Conservation (phyloP, 495 filamentous ascomycete species). For the Tuber calosporum region DNA sequence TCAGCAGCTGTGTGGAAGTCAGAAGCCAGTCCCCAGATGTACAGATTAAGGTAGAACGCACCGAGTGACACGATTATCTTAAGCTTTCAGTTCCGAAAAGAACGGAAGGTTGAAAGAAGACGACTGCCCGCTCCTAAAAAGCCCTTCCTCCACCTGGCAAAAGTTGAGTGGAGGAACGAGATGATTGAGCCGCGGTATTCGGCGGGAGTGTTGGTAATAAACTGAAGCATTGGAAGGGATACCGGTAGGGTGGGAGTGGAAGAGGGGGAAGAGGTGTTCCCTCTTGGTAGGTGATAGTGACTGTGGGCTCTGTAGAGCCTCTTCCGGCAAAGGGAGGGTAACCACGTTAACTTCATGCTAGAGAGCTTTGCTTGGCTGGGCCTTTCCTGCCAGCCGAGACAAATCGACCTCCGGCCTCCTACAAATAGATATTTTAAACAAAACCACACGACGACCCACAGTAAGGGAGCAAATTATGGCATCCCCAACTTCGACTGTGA, state of each 20-base stretch:
- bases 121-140: conserved; percentile 39
- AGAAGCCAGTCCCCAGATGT: background rate
- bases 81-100: conserved; percentile 36
- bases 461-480: conserved; percentile 19
- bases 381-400: background rate
- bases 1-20: conserved; percentile 37
- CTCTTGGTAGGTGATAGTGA: conserved; percentile 17
- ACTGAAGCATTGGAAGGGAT: background rate
- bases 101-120: conserved; percentile 40
- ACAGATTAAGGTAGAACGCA: conserved; percentile 10
- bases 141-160: conserved; percentile 36
- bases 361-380: background rate
- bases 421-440: background rate
- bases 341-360: background rate
- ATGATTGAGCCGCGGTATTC: conserved; percentile 32
- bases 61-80: conserved; percentile 41
- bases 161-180: conserved; percentile 37
- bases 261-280: conserved; percentile 2
- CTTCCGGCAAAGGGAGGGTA: background rate
- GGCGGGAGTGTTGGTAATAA: conserved; percentile 4
- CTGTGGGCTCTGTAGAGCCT: background rate
- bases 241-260: background rate
- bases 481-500: conserved; percentile 23
- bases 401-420: background rate
- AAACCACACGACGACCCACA: background rate